Percentiles rank a stretch among this genome's conserved stretches.
Conservation (phyloP, 2,329 filamentous ascomycete species). For the Exserohilum rostratum region DNA sequence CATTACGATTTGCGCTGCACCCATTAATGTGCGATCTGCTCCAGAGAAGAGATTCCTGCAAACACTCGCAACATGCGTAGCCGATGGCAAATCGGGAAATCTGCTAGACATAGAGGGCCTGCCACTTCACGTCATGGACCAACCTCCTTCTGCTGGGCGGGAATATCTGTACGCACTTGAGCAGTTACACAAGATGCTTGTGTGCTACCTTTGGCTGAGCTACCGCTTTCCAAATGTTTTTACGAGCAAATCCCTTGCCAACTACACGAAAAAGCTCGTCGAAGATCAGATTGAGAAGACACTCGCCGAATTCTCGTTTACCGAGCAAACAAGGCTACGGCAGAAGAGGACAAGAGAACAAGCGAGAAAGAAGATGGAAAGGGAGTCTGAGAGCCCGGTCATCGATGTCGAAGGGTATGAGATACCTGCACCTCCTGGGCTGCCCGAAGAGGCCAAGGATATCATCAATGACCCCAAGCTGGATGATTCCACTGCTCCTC, state of each 20-base stretch:
- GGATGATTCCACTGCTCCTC: constrained; percentile 7
- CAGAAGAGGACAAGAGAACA: constrained; percentile 11
- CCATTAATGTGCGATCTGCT: constrained; percentile 63
- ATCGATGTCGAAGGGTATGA: constrained; percentile 3
- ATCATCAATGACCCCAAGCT: constrained; percentile 23
- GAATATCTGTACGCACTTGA: constrained; percentile 74
- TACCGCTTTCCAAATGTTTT: constrained; percentile 87
- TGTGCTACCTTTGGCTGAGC: constrained; percentile 90
- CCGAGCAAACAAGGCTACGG: constrained; percentile 15
- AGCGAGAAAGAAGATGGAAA: constrained; percentile 10
- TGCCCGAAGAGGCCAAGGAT: constrained; percentile 20
- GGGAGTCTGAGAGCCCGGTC: background rate
- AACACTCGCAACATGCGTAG: constrained; percentile 72
- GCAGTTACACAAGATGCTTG: constrained; percentile 77
- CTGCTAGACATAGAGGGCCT: constrained; percentile 74
- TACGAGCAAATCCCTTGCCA: constrained; percentile 73
- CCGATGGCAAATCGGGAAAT: constrained; percentile 68
- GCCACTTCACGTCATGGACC: constrained; percentile 75
- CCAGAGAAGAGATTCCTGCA: constrained; percentile 58
- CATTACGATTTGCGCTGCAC: constrained; percentile 75
- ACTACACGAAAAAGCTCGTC: constrained; percentile 77
- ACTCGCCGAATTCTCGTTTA: constrained; percentile 62
- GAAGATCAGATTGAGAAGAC: constrained; percentile 75
- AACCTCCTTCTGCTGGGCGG: constrained; percentile 51
- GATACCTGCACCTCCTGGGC: constrained; percentile 8